phyloP scores from a whole-genome alignment of 768 basidiomycete species.

The Calocera viscosa region DNA sequence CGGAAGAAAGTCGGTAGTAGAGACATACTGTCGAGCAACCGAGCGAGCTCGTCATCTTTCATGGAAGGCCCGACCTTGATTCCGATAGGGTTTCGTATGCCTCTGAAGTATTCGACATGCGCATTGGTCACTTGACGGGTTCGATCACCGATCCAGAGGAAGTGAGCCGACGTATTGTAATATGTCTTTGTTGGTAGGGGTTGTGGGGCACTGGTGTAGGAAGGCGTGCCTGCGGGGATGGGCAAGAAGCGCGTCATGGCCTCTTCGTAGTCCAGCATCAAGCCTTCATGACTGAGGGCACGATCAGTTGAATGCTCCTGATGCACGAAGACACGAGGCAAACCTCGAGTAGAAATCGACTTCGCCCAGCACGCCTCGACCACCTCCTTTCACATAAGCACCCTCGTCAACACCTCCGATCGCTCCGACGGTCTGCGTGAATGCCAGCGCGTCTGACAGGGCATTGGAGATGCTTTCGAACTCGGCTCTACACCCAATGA shows the following conservation, averaged over 20 bases:
- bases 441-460: conserved; percentile 84
- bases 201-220: background rate
- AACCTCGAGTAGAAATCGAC: conserved; percentile 91
- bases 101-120: conserved; percentile 90
- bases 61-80: conserved; percentile 92
- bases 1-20: background rate
- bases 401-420: conserved; percentile 36
- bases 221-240: conserved; percentile 23
- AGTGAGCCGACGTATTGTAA: conserved; percentile 90
- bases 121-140: conserved; percentile 85
- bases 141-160: conserved; percentile 95
- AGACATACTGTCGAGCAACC: conserved; percentile 53
- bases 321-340: conserved; percentile 14
- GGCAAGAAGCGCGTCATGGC: conserved; percentile 68
- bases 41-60: conserved; percentile 59
- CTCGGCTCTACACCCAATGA: conserved; percentile 40
- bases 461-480: conserved; percentile 77
- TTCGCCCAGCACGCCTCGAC: conserved; percentile 60
- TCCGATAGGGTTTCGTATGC: conserved; percentile 86
- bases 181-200: conserved; percentile 30
- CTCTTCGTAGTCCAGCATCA: conserved; percentile 86
- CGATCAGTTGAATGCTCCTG: background rate
- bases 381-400: conserved; percentile 58
- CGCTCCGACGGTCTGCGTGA: conserved; percentile 77
- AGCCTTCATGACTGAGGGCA: conserved; percentile 65